Conservation (phyloP, 2,329 filamentous ascomycete genomes). For the Tolypocladium pustulatum region DNA sequence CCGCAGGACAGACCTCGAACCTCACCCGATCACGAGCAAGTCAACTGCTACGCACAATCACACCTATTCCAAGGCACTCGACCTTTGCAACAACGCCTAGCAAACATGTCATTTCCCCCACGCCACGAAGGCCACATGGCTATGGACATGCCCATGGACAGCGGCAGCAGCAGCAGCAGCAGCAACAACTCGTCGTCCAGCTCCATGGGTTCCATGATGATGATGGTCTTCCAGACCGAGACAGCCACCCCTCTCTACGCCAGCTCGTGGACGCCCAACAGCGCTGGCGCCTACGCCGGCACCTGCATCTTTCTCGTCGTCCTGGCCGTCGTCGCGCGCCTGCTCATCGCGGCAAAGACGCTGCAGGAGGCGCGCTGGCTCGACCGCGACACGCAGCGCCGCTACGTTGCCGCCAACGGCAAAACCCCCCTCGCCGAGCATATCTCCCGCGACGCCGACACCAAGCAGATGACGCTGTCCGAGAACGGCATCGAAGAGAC, state of each 20-base stretch:
- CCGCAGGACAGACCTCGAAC: not conserved
- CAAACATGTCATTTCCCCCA: not conserved
- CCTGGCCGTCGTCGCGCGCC: slow-evolving; percentile 59
- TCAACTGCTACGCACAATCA: not conserved
- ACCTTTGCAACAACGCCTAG: not conserved
- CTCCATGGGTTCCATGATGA: slow-evolving; percentile 14
- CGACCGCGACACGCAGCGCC: slow-evolving; percentile 59
- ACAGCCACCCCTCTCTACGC: slow-evolving; percentile 45
- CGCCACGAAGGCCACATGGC: slow-evolving; percentile 1
- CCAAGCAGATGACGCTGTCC: slow-evolving; percentile 56
- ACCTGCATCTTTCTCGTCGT: slow-evolving; percentile 86
- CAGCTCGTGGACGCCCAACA: slow-evolving; percentile 60
- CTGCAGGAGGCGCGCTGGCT: slow-evolving; percentile 55
- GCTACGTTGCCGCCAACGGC: slow-evolving; percentile 66
- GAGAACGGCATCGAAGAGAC: slow-evolving; percentile 74
- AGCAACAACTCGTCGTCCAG: slow-evolving; percentile 3
- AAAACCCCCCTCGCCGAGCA: slow-evolving; percentile 48
- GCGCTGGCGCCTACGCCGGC: slow-evolving; percentile 64
- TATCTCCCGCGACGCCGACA: slow-evolving; percentile 46
- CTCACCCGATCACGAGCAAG: not conserved
- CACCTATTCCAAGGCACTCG: not conserved
- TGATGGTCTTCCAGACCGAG: slow-evolving; percentile 52
- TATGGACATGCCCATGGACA: slow-evolving; percentile 11
- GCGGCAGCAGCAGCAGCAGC: slow-evolving; percentile 3
- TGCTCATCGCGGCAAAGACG: slow-evolving; percentile 61